These are phyloP conservation scores for Talaromyces albobiverticillius DNA, from an alignment of 2,329 filamentous ascomycete genomes.

Conservation along the genomic window DNA sequence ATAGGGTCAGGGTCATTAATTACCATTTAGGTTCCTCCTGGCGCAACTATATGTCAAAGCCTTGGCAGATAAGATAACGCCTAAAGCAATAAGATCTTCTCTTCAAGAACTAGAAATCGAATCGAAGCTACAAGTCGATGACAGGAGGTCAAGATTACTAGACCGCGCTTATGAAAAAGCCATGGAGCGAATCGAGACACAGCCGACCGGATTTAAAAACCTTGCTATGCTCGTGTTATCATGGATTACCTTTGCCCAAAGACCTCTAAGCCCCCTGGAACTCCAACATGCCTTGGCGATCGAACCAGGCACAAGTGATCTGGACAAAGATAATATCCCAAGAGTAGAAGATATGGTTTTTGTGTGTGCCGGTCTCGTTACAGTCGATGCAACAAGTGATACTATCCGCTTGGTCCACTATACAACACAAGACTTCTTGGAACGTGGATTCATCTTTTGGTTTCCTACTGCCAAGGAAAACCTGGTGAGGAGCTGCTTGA, in stretches of 20 bases:
- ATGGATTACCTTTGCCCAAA: conserved; percentile 16
- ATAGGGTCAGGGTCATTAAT: background rate
- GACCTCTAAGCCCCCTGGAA: background rate
- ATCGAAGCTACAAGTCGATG: background rate
- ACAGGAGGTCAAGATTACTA: background rate
- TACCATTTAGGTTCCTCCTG: background rate
- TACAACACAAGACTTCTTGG: conserved; percentile 48
- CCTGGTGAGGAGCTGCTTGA: background rate
- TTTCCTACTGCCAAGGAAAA: background rate
- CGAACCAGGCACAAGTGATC: background rate
- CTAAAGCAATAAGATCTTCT: background rate
- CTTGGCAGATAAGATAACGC: background rate
- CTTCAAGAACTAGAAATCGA: background rate
- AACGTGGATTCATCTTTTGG: conserved; percentile 12
- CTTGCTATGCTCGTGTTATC: conserved; percentile 11
- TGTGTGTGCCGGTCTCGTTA: conserved; percentile 23
- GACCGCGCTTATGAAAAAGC: background rate
- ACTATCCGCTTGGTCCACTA: conserved; percentile 38
- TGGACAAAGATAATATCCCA: background rate
- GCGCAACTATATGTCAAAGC: background rate
- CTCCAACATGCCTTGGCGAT: conserved; percentile 8
- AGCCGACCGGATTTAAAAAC: background rate
- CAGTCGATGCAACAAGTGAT: conserved; percentile 18
- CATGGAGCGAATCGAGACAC: background rate
- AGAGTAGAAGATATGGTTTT: conserved; percentile 6